Percentiles rank a stretch among this genome's conserved stretches.
Conservation (phyloP, 2,329 filamentous ascomycete genomes). For the Fonsecaea nubica region DNA sequence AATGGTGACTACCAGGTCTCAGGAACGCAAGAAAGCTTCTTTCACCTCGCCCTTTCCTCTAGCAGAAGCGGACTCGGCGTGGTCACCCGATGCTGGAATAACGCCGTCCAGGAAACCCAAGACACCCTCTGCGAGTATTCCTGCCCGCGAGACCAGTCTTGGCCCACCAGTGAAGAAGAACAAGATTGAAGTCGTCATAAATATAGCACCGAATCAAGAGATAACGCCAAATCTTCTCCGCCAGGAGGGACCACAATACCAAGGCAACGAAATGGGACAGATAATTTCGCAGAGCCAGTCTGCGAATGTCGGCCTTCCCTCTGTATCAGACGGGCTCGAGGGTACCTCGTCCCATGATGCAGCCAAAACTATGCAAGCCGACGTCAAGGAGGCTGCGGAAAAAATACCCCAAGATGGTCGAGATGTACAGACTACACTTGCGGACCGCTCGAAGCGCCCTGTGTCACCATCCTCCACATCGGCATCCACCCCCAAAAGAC, state of each 20-base stretch:
- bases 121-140: neutral
- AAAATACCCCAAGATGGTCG: constrained; percentile 8
- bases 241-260: neutral
- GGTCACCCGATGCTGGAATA: neutral
- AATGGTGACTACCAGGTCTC: constrained; percentile 32
- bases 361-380: neutral
- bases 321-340: neutral
- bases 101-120: neutral
- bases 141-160: neutral
- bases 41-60: neutral
- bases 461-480: constrained; percentile 2
- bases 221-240: neutral
- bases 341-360: neutral
- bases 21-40: neutral
- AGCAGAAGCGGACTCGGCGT: neutral
- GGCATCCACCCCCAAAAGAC: constrained; percentile 24
- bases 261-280: neutral
- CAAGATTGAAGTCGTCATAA: constrained; percentile 4
- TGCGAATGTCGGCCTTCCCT: neutral
- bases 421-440: neutral
- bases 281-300: neutral
- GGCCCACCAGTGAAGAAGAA: neutral
- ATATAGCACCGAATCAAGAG: neutral
- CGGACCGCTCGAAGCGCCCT: neutral
- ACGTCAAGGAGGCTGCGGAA: neutral